Evolutionary conservation across 192 early-diverging fungal genomes (phyloP).

Genomic region (Coemansia erecta): DNA sequence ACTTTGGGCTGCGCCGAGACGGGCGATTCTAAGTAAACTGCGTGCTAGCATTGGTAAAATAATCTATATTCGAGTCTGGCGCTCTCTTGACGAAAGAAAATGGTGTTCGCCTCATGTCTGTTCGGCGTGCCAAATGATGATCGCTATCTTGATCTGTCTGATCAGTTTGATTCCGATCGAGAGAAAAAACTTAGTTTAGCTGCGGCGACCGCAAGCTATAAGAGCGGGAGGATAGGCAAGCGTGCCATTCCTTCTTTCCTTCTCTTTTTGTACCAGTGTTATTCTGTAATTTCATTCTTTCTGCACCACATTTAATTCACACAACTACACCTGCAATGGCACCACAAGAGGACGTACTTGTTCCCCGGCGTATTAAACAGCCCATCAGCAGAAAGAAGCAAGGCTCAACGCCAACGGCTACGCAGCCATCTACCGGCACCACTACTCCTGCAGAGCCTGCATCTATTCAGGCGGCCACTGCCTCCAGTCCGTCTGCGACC

Average conservation of each 20-base stretch:
- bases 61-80: too few species aligned
- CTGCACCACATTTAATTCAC: not conserved
- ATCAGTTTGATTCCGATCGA: not conserved
- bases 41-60: too few species aligned
- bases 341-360: not conserved
- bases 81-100: too few species aligned
- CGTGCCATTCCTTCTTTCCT: not conserved
- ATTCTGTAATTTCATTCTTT: not conserved
- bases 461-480: too few species aligned
- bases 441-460: not conserved
- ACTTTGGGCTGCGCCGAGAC: too few species aligned
- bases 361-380: slow-evolving; percentile 4
- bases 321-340: not conserved
- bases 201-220: too few species aligned
- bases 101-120: too few species aligned
- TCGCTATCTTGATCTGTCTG: not conserved
- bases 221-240: not conserved
- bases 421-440: too few species aligned
- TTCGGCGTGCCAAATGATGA: too few species aligned
- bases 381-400: slow-evolving; percentile 10
- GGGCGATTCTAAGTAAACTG: too few species aligned
- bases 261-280: not conserved
- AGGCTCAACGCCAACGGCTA: not conserved
- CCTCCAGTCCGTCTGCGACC: not conserved
- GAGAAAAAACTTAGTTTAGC: not conserved